A percentile compares a stretch with the other conserved stretches of the same genome.
phyloP scores from a whole-genome alignment of 495 filamentous ascomycete species.

The Podospora comata region DNA sequence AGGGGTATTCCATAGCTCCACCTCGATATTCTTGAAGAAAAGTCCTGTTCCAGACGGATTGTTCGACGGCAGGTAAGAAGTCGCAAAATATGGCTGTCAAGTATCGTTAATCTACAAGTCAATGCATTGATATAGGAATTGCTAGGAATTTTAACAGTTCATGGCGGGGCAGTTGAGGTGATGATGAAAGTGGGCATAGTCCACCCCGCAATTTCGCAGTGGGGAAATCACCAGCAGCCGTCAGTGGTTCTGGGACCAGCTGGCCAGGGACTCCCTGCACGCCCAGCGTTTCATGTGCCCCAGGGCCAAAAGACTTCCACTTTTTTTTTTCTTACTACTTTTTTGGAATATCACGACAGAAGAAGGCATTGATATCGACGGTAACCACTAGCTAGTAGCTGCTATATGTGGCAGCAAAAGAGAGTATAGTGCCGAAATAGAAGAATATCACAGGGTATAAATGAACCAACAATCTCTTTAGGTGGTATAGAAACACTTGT shows the following conservation, averaged over 20 bases:
- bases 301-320: background rate
- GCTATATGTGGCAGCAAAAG: background rate
- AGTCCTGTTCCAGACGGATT: no score
- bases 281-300: background rate
- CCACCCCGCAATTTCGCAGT: slow-evolving; percentile 1
- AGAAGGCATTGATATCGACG: background rate
- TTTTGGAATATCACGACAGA: background rate
- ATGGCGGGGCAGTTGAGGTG: background rate
- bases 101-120: background rate
- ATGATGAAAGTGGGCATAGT: slow-evolving; percentile 6
- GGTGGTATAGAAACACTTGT: background rate
- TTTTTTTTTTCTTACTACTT: background rate
- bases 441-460: background rate
- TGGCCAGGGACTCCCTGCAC: slow-evolving; percentile 2
- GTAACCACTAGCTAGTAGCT: background rate
- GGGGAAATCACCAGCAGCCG: background rate
- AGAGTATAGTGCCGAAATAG: background rate
- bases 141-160: background rate
- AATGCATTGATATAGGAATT: background rate
- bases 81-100: background rate
- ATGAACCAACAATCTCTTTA: background rate
- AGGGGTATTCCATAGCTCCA: background rate
- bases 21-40: background rate
- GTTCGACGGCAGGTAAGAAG: background rate
- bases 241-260: slow-evolving; percentile 2